Base-by-base conservation (phyloP, 169 alveolate genomes). In the Besnoitia besnoiti region DNA sequence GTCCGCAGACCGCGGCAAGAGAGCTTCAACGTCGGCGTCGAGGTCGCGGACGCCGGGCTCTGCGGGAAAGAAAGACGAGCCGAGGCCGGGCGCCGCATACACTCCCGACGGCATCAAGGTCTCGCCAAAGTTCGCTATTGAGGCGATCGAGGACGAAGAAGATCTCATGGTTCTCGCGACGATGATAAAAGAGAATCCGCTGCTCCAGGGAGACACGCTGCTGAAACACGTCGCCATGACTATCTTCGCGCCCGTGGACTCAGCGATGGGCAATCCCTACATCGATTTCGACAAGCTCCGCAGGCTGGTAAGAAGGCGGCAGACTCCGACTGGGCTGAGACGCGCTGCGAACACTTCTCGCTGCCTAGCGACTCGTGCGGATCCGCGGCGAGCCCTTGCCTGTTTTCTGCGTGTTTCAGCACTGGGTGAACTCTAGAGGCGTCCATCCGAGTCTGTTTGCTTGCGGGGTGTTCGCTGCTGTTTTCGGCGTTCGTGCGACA, bases 151-250 rank as follows among this genome's bases (percentile, higher is more conserved):
- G n/a, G 73, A 87, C 35, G 91, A 87, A 42, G 49, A 46, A n/a
- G 91, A 87, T 49, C 91, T 87, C 73, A 37, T 46, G 3, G 47
- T 87, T 42, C 91, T 87, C 24, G 37, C 85, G 27, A 39, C 67
- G 42, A 67, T 80, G 16, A 61, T 87, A 42, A 80, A 61, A 16
- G 62, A 59, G 40, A 87, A 87, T 27, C 91, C 91, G 24, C 55
- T 87, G 30, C 33, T 80, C 2, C 85, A 87, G 33, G 91, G 91
- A 0, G 91, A 87, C 73, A 59, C 91, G 7, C 47, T 87, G 33
- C 33, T 87, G 73, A 87, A 55, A 27, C 91, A 80, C 33, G 39
- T 87, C 19, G 91, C 91, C 21, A 87, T 87, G 73, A 87, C 91
- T 10, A 49, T 87, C 33, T 87, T 87, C 67, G 91, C 91, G 3